Evolutionary conservation across 1,139 yeast species (phyloP).

Genomic region (Yamadazyma atmosphaerica): DNA sequence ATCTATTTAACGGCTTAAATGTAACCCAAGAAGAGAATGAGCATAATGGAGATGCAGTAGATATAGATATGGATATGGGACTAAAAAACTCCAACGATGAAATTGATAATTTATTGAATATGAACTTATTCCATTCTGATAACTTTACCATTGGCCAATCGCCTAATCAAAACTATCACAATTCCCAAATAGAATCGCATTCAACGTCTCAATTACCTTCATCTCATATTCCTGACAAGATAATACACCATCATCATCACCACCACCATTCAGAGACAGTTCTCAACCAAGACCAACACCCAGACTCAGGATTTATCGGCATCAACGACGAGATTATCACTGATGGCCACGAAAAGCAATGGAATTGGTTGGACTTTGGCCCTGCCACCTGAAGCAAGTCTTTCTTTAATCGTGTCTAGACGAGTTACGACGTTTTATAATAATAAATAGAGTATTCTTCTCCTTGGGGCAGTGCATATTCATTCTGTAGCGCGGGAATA

Average conservation of each 20-base stretch:
- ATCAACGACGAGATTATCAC: slow-evolving; percentile 18
- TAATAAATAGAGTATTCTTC: too few species aligned
- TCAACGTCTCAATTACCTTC: slow-evolving; percentile 1
- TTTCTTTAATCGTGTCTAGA: too few species aligned
- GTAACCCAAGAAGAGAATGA: slow-evolving; percentile 5
- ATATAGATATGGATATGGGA: slow-evolving; percentile 8
- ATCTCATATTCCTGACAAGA: slow-evolving; percentile 3
- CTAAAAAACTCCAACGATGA: slow-evolving; percentile 25
- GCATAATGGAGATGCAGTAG: too few species aligned
- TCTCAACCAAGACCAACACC: too few species aligned
- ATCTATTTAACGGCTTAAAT: slow-evolving; percentile 24
- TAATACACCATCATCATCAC: slow-evolving; percentile 4
- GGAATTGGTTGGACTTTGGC: slow-evolving; percentile 36
- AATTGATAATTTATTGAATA: slow-evolving; percentile 40
- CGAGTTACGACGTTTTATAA: too few species aligned
- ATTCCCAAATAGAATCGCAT: slow-evolving; percentile 1
- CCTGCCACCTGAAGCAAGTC: slow-evolving; percentile 13
- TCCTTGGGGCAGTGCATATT: too few species aligned
- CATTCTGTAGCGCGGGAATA: too few species aligned
- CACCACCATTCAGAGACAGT: slow-evolving; percentile 4
- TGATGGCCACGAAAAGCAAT: slow-evolving; percentile 16
- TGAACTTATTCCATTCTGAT: slow-evolving; percentile 41
- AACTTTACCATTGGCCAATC: slow-evolving; percentile 19
- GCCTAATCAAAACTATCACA: slow-evolving; percentile 1
- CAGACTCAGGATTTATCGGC: slow-evolving; percentile 13